Evolutionary conservation across 345 rosid genomes (phyloP).

Genomic region (Excoecaria cochinchinensis): DNA sequence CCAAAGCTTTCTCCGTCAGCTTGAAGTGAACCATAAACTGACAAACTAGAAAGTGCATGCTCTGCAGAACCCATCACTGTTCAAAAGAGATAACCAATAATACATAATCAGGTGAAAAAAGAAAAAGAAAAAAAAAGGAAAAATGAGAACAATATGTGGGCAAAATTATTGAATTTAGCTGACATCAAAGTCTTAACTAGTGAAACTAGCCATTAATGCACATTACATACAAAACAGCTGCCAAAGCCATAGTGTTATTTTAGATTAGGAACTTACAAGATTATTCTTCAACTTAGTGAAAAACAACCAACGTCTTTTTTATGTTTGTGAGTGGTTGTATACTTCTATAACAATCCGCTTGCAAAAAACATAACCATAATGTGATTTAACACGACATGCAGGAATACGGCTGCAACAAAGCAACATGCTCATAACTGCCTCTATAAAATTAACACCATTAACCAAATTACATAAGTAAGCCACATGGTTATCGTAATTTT

Average conservation of each 20-base stretch:
- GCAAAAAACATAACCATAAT: not conserved
- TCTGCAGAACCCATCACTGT: conserved; percentile 93
- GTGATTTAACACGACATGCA: not conserved
- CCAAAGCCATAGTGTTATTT: no score
- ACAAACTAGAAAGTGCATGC: conserved; percentile 74
- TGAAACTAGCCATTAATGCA: not conserved
- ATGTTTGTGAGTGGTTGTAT: not conserved
- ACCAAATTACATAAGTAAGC: not conserved
- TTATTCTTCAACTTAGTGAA: not conserved
- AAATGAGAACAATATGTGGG: not conserved
- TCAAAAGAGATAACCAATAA: conserved; percentile 23
- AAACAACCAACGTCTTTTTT: not conserved
- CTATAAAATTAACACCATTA: not conserved
- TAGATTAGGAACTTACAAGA: not conserved
- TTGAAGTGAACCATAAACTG: conserved; percentile 66
- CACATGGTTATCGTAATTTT: not conserved
- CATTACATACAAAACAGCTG: not conserved
- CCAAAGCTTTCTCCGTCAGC: conserved; percentile 85
- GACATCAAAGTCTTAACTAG: not conserved
- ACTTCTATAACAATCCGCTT: not conserved
- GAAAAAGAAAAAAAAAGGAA: not conserved
- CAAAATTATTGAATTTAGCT: not conserved
- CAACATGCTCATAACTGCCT: not conserved
- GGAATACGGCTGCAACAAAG: not conserved
- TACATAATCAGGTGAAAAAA: not conserved